Evolutionary conservation across 306 rosid species (phyloP).

Genomic region (Astragalus glycyphyllos): DNA sequence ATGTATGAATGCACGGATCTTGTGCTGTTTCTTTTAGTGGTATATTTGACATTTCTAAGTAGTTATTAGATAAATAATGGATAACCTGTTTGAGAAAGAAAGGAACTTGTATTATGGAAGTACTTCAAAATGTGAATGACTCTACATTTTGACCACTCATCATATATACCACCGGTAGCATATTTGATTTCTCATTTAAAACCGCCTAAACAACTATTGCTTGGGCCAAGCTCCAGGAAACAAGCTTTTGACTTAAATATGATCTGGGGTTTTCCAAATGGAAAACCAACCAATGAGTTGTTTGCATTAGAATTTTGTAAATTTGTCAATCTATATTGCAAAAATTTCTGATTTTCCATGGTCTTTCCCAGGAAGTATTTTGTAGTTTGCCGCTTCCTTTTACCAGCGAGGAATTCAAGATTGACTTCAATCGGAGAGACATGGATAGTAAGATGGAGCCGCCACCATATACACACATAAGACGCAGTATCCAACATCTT

Average conservation of each 20-base stretch:
- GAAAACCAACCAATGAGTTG: not conserved
- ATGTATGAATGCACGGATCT: conserved; percentile 24
- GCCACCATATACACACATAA: conserved; percentile 77
- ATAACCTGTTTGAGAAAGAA: conserved; percentile 4
- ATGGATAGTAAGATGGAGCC: conserved; percentile 73
- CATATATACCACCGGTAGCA: conserved; percentile 18
- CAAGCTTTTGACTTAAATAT: conserved; percentile 14
- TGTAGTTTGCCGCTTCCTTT: conserved; percentile 79
- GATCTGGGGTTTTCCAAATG: not conserved
- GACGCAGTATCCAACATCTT: conserved; percentile 77
- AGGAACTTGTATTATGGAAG: not conserved
- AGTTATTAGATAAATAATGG: conserved; percentile 24
- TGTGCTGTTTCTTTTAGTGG: conserved; percentile 15
- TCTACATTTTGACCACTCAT: not conserved
- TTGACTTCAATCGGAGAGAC: conserved; percentile 78
- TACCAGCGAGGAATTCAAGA: conserved; percentile 77
- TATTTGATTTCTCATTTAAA: conserved; percentile 10
- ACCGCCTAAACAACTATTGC: not conserved
- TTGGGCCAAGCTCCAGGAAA: not conserved
- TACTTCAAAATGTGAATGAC: conserved; percentile 19
- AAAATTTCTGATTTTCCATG: conserved; percentile 15
- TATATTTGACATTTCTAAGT: conserved; percentile 34
- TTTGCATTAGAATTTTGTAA: conserved; percentile 30
- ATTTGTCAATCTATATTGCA: conserved; percentile 27
- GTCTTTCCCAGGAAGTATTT: conserved; percentile 68